phyloP scores from a whole-genome alignment of 768 basidiomycete species.

The Termitomyces sp. region DNA sequence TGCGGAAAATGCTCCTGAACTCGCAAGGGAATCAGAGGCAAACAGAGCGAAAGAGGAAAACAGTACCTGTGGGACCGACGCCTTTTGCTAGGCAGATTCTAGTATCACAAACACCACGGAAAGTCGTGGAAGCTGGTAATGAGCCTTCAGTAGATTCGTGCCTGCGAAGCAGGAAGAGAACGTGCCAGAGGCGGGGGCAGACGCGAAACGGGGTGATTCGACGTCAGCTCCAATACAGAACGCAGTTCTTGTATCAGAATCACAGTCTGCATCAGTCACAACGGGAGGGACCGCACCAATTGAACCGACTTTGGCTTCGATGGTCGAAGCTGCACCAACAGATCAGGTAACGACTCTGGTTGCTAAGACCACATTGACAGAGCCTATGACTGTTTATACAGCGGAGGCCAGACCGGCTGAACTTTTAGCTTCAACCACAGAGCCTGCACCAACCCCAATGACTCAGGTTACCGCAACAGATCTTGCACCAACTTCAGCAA shows the following conservation, averaged over 20 bases:
- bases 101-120: not conserved
- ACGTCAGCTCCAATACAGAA: not conserved
- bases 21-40: not conserved
- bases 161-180: not conserved
- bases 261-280: not conserved
- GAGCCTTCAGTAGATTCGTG: not conserved
- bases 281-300: not conserved
- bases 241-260: not conserved
- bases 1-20: not conserved
- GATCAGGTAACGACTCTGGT: not conserved
- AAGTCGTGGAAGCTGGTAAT: not conserved
- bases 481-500: not conserved
- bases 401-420: not conserved
- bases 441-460: not conserved
- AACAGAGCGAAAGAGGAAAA: not conserved
- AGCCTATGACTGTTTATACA: not conserved
- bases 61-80: not conserved
- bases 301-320: not conserved
- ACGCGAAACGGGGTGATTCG: not conserved
- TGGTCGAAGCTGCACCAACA: not conserved
- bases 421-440: not conserved
- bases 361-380: not conserved
- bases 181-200: not conserved
- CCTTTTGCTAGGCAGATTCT: not conserved
- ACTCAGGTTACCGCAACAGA: not conserved